These are phyloP conservation scores for Hypoxylon fuscum DNA, from an alignment of 495 filamentous ascomycete genomes.

Conservation along the genomic window DNA sequence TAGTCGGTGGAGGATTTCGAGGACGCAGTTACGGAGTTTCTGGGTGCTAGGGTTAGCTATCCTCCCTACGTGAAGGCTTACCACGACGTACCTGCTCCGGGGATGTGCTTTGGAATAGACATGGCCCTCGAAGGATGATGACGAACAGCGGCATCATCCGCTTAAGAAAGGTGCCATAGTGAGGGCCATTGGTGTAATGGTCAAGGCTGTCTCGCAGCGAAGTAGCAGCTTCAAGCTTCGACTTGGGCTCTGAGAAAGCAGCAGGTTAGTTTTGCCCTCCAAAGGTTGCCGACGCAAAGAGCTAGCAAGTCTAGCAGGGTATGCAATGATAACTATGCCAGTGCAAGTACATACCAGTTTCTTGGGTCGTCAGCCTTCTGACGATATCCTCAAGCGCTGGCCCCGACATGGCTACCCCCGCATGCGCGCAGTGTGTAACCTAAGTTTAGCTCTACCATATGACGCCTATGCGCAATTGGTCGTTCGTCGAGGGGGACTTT, in stretches of 20 bases:
- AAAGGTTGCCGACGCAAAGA: not conserved
- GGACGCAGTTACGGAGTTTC: conserved; percentile 88
- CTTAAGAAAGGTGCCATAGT: conserved; percentile 80
- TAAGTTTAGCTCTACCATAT: conserved; percentile 4
- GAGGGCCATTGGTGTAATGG: conserved; percentile 61
- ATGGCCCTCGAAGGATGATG: conserved; percentile 81
- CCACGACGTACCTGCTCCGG: conserved; percentile 72
- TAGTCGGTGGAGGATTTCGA: conserved; percentile 93
- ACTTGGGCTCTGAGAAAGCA: conserved; percentile 69
- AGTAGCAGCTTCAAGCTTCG: conserved; percentile 77
- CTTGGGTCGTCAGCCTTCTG: conserved; percentile 60
- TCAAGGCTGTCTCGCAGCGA: conserved; percentile 89
- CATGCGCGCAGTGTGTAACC: conserved; percentile 33
- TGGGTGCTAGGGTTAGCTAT: conserved; percentile 49
- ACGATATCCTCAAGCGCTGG: conserved; percentile 62
- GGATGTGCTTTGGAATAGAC: conserved; percentile 89
- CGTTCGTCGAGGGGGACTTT: too few species aligned
- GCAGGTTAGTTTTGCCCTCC: conserved; percentile 12
- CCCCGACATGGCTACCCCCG: conserved; percentile 59
- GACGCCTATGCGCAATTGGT: not conserved
- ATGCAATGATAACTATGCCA: not conserved
- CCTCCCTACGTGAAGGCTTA: conserved; percentile 15
- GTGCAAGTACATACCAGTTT: conserved; percentile 55
- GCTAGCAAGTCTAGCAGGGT: conserved; percentile 1
- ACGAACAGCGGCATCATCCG: conserved; percentile 92